Evolutionary conservation across 164 flowering plant species (phyloP), one percentile per base, ranked within the genome.

Genomic region (Chimonanthus praecox): DNA sequence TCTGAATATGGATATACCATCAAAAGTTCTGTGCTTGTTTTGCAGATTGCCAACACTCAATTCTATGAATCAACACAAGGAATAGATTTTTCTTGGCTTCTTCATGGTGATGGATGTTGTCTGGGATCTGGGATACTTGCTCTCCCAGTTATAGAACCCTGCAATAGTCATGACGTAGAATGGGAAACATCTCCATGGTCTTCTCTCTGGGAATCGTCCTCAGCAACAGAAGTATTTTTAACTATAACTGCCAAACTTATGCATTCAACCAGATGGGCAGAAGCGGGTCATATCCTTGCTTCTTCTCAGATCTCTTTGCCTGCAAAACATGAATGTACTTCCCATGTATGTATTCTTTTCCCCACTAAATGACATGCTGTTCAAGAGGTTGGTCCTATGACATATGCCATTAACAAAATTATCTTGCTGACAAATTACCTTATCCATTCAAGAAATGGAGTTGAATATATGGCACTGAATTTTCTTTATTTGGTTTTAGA

Each of bases 251-350:
- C 82, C 43, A 88, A 84, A 76, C 88, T 90, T 73, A 68, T 79
- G 77, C 74, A 80, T 47, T 69, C 90, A 45, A 92, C 94, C 21
- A 83, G 89, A 47, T 95, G 98, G 99, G 89, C 82, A 73, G 86
- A 88, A 76, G 87, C 88, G 74, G 99, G 94, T 74, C 99, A 93
- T 84, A 67, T 88, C 33, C 72, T 93, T 72, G 85, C 97, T 63
- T 87, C 94, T 47, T 69, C 87, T 18, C 98, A 95, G 85, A 71
- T 93, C 45, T 79, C 79, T 75, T 79, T 91, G 79, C 97, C 99
- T 49, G 70, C 80, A 45, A 86, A 80, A 82, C 80, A 80, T 75
- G 82, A 79, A 58, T 18, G 64, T 68, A 4, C 50, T 69, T 84
- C 90, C 72, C 50, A 47, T 51, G 48, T 63, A 61, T 6, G 15